Evolutionary conservation across 495 filamentous ascomycete genomes (phyloP), one percentile per base, ranked within the genome.

Genomic region (Lasiosphaeria hispida): DNA sequence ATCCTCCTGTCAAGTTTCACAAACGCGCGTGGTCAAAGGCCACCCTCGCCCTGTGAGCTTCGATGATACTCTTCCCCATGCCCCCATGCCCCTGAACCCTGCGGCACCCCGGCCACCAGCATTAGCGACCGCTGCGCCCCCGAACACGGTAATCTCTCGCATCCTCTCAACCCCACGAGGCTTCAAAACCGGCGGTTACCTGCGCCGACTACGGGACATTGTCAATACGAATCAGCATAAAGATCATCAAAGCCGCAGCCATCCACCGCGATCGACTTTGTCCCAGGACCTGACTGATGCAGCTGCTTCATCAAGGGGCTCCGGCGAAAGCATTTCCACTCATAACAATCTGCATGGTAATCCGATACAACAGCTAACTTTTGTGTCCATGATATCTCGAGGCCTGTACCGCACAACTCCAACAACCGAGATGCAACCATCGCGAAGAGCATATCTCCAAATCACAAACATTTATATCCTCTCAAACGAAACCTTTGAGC

Each of bases 401-500:
- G 23, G 23, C 23, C 23, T 30, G 23, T 30, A 52, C 49, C 49
- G 36, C 49, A 34, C 11, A 52, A 40, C 49, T 39, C 36, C 35
- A 40, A 40, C 41, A 15, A 39, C 53, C 40, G 17, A 23, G 40
- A 47, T 45, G 41, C 42, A 45, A 55, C 10, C 10, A 47, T 52
- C 11, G 14, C 14, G 23, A 14, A 23, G 40, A 23, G 17, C 39
- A 23, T 14, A 33, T 14, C 47, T 40, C 35, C n/a, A 23, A 15
- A 8, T 48, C 48, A 14, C 33, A 15, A 11, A 40, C 45, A 40
- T 18, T 39, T 38, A 42, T 48, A 23, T 54, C 11, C 18, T n/a
- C 40, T 76, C 81, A 92, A 61, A 91, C 79, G 63, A 86, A 90
- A 8, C 92, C 94, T 76, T 92, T 95, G 48, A 96, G 81, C 19